Evolutionary conservation across 2,329 filamentous ascomycete species (phyloP), one percentile per base, ranked within the genome.

Genomic region (Fusarium proliferatum): DNA sequence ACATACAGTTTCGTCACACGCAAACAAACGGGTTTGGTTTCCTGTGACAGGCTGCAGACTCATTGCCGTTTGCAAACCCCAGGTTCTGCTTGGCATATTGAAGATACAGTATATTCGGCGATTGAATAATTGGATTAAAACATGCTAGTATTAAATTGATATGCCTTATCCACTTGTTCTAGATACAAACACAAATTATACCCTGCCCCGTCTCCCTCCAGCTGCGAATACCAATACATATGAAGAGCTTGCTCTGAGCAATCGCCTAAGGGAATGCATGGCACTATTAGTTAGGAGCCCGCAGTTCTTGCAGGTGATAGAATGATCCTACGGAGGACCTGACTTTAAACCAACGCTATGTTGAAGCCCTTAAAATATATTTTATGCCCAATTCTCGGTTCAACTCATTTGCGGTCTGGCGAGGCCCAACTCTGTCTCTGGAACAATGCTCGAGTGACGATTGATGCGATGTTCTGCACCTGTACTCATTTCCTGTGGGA

Each of bases 401-500:
- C 12, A 34, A 52, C 13, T 16, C 23, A 39, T 28, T 64, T 43
- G 62, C 19, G 19, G 26, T 42, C 59, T 70, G 26, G 51, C 42
- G 19, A 51, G 51, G 15, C 66, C 51, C 57, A 66, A 21, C 17
- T 64, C 69, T 9, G 61, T 52, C 26, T 69, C 57, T 7, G 62
- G 67, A 12, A 52, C 52, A 26, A 65, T 53, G 26, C 63, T 63
- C 7, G 60, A 53, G 12, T 55, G n/a, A 5, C 28, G 53, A 15
- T 52, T 33, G 6, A 66, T 51, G 13, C 58, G 23, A 12, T 76
- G 49, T 43, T 77, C 75, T 16, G 70, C 34, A 7, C 65, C 74
- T 5, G 76, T 72, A 9, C 69, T 58, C 66, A 78, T 67, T 55
- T 78, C 76, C 39, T 73, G 74, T 12, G 59, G 66, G n/a, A 48